Conservation (phyloP, 1,284 basidiomycete species). For the Athelia sp. region DNA sequence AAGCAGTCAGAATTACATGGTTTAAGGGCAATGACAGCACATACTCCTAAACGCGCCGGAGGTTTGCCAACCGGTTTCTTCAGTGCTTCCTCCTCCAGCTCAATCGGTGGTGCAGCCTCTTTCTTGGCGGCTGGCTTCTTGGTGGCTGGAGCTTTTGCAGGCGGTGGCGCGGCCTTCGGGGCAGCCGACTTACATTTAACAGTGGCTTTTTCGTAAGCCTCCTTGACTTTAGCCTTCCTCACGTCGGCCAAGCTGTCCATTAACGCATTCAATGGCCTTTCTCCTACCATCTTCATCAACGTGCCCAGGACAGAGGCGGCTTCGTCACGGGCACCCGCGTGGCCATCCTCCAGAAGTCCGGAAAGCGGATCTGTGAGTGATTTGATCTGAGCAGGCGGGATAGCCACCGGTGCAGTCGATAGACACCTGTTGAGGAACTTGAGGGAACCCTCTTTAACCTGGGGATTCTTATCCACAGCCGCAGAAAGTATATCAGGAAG, state of each 20-base stretch:
- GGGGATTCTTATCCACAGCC: constrained; percentile 91
- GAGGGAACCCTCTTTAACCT: constrained; percentile 92
- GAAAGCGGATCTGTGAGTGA: constrained; percentile 79
- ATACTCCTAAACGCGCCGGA: constrained; percentile 40
- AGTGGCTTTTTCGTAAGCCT: constrained; percentile 84
- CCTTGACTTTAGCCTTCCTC: constrained; percentile 91
- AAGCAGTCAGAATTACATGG: constrained; percentile 6
- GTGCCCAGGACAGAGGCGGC: constrained; percentile 87
- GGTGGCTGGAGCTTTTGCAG: constrained; percentile 40
- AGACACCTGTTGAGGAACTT: constrained; percentile 87
- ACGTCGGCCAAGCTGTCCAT: constrained; percentile 89
- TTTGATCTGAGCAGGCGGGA: constrained; percentile 78
- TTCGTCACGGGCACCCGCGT: constrained; percentile 87
- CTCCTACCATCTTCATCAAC: constrained; percentile 96
- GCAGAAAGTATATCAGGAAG: constrained; percentile 80
- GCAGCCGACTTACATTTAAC: constrained; percentile 79
- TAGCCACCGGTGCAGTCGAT: constrained; percentile 60
- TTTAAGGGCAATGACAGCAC: constrained; percentile 11
- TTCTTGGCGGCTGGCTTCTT: constrained; percentile 41
- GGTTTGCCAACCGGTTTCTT: constrained; percentile 48
- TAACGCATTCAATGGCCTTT: constrained; percentile 84
- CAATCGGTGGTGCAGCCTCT: constrained; percentile 19
- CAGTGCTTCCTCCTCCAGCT: constrained; percentile 28
- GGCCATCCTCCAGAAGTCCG: constrained; percentile 80
- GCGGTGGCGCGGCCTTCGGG: constrained; percentile 33